Percentiles rank a stretch among this genome's conserved stretches.
phyloP scores from a whole-genome alignment of 2,329 filamentous ascomycete species.

The Metarhizium brunneum region DNA sequence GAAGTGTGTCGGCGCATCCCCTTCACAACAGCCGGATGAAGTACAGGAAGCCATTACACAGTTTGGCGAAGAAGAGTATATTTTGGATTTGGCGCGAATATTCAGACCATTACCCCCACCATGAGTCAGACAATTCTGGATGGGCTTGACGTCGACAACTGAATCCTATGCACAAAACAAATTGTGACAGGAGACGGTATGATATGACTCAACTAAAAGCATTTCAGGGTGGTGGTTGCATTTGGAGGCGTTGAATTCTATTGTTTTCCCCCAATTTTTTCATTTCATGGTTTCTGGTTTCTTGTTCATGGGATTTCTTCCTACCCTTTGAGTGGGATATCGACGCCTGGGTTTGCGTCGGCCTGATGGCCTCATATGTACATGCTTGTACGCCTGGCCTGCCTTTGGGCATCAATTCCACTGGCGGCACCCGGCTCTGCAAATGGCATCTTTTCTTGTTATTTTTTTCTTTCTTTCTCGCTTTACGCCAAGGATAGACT shows the following conservation, averaged over 20 bases:
- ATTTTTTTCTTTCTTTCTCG: constrained; percentile 1
- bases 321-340: neutral
- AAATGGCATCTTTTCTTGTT: constrained; percentile 17
- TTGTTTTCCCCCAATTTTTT: constrained; percentile 13
- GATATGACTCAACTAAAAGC: constrained; percentile 14
- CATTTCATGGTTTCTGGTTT: neutral
- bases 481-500: constrained; percentile 20
- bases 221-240: constrained; percentile 23
- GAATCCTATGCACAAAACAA: neutral
- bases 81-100: constrained; percentile 6
- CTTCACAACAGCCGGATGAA: neutral
- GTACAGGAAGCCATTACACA: neutral
- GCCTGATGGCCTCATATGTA: neutral
- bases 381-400: constrained; percentile 1
- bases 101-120: constrained; percentile 2
- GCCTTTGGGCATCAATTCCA: constrained; percentile 1
- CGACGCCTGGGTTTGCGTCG: constrained; percentile 3
- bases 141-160: constrained; percentile 1
- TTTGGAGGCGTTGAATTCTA: constrained; percentile 26
- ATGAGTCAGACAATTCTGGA: constrained; percentile 5
- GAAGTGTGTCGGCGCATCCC: neutral
- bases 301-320: constrained; percentile 1
- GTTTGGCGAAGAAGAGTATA: constrained; percentile 2
- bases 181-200: constrained; percentile 1
- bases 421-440: constrained; percentile 17